Evolutionary conservation across 2,329 filamentous ascomycete species (phyloP), one percentile per base, ranked within the genome.

Genomic region (Coniochaeta pulveracea): DNA sequence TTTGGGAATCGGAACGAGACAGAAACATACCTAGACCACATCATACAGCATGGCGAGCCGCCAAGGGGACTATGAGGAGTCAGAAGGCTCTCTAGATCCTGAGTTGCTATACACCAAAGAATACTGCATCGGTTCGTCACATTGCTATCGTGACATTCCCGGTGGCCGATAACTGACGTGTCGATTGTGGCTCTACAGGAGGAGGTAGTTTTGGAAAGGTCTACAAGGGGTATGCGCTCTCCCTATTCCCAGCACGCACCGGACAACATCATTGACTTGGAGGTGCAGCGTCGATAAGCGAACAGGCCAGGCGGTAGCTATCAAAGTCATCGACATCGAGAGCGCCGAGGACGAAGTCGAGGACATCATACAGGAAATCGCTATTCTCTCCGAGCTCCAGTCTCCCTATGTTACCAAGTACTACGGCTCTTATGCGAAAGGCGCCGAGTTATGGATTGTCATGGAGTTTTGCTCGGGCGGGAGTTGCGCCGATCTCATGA

Each of bases 391-490:
- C 19, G 89, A 93, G 58, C 75, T 98, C 44, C 85, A 93, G 60
- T 96, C 89, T 12, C 86, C 86, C 12, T 94, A 93, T 52, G 89
- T 96, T 41, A 98, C 91, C 24, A 91, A 93, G 57, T 98, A 98
- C 65, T 86, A 94, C 61, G 91, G 91, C 44, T 95, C 89, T 36
- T 96, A 91, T 52, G 76, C 94, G 46, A 94, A 94, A 51, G 91
- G 89, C 16, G 91, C 88, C 3, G 85, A 96, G 61, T 63, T 98
- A 48, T 98, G 91, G 91, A 98, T 98, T 47, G 86, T 96, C 55
- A 98, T 98, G 91, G 91, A 98, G 58, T 98, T 91, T 51, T 98
- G 91, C 58, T 88, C 89, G 2, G 91, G 91, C 15, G 91, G 91
- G 4, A 96, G 89, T 59, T 96, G 91, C 52, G 86, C 85, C 30